Evolutionary conservation across 441 rosid species (phyloP).

Genomic region (Dalechampia spathulata): DNA sequence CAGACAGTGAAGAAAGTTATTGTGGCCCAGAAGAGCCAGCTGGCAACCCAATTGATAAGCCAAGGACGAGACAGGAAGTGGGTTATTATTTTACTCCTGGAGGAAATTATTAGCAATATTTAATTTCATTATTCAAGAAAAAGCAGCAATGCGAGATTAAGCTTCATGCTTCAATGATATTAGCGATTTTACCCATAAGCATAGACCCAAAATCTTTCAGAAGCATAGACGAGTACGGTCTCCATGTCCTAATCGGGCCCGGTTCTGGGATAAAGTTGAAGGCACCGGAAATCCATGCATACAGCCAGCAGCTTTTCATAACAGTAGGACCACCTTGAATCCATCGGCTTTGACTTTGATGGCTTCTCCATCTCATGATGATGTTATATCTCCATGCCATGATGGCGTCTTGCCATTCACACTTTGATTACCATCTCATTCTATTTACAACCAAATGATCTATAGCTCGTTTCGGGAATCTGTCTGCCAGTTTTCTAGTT

Average conservation of each 20-base stretch:
- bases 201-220: slow-evolving; percentile 1
- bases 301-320: no score
- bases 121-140: no score
- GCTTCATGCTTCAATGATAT: no score
- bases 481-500: no score
- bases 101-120: no score
- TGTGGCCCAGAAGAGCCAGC: slow-evolving; percentile 17
- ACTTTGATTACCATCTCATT: background rate
- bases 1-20: slow-evolving; percentile 6
- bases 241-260: slow-evolving; percentile 9
- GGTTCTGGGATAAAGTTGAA: slow-evolving; percentile 18
- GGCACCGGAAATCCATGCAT: slow-evolving; percentile 28
- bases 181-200: no score
- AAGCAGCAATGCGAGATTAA: no score
- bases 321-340: slow-evolving; percentile 12
- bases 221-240: slow-evolving; percentile 5
- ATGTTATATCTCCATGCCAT: no score
- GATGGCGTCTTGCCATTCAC: background rate
- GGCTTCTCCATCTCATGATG: slow-evolving; percentile 4
- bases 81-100: background rate
- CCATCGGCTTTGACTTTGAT: slow-evolving; percentile 16
- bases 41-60: slow-evolving; percentile 6
- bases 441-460: no score
- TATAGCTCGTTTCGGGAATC: no score
- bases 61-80: background rate